Base-by-base conservation (phyloP, 163 green algal genomes). In the Scenedesmus sp. region DNA sequence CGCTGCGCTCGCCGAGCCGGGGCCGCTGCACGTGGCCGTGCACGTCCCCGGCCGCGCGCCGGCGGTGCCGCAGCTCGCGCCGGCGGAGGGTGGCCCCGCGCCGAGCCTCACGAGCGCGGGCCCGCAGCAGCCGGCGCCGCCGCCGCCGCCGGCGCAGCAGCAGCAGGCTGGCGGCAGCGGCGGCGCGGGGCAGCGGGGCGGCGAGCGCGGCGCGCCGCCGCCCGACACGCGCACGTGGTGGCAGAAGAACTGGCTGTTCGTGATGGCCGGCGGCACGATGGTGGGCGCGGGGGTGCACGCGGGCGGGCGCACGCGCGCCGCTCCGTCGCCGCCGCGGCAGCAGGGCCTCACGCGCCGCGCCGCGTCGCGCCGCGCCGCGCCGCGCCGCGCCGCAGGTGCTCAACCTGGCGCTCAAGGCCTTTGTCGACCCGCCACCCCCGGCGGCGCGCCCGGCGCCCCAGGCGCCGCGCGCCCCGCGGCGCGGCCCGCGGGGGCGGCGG, bases 201-300 rank as follows among this genome's bases (percentile, higher is more conserved):
- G 15, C 24, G 34, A 64, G 36, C 3, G 31, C n/a, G 24, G 14
- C 7, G 24, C 36, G 5, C 69, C 54, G 14, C 69, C 69, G 34
- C 29, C 44, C 26, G 69, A 77, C 36, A 67, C 26, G 15, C 34
- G 53, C 36, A 77, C 69, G 2, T 77, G 69, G 69, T 77, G 53
- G 69, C 69, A 77, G 54, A 77, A 77, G 54, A 77, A 77, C 69
- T 77, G 69, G 69, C 54, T 77, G 17, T 67, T 77, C 57, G 69
- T 77, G 14, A 77, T 77, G 69, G 69, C 69, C 6, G 69, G 69
- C 20, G 34, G 54, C 15, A 77, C 54, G 0, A 62, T 77, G 34
- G 69, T 77, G 54, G 45, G 69, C 63, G 2, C 10, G 39, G 7
- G 39, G 6, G 39, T 47, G 39, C 39, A n/a, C n/a, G n/a, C n/a